These are phyloP conservation scores for Penicillium occitanis DNA, from an alignment of 2,329 filamentous ascomycete genomes.

Conservation along the genomic window DNA sequence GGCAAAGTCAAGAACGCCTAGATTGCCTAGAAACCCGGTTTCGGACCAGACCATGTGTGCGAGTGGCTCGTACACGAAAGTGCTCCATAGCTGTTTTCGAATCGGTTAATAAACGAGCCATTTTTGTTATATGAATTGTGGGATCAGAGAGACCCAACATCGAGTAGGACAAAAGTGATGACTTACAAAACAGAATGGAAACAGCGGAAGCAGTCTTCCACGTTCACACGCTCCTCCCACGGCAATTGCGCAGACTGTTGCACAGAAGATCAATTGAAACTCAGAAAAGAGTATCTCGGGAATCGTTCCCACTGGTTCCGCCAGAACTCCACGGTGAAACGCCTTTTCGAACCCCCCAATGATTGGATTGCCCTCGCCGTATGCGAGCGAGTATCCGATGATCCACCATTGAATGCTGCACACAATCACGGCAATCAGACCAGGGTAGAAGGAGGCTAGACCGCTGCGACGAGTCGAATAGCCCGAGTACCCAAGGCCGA, in stretches of 20 bases:
- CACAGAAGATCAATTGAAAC: slow-evolving; percentile 53
- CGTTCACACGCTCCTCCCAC: slow-evolving; percentile 52
- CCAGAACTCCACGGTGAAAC: slow-evolving; percentile 49
- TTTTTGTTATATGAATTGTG: background rate
- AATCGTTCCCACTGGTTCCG: slow-evolving; percentile 52
- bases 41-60: slow-evolving; percentile 53
- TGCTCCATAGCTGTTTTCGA: slow-evolving; percentile 47
- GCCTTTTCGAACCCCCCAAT: slow-evolving; percentile 49
- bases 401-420: slow-evolving; percentile 55
- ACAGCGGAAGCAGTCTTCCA: slow-evolving; percentile 47
- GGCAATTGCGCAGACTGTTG: slow-evolving; percentile 54
- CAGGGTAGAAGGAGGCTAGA: slow-evolving; percentile 51
- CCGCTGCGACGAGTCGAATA: slow-evolving; percentile 52
- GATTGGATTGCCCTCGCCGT: slow-evolving; percentile 48
- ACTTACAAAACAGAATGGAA: slow-evolving; percentile 49
- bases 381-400: slow-evolving; percentile 52
- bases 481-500: slow-evolving; percentile 53
- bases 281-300: slow-evolving; percentile 54
- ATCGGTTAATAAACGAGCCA: background rate
- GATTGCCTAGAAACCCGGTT: slow-evolving; percentile 44
- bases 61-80: slow-evolving; percentile 50
- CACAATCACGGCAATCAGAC: slow-evolving; percentile 49
- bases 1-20: slow-evolving; percentile 51
- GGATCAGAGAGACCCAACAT: too few species aligned
- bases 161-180: background rate